Base-by-base conservation (phyloP, 495 filamentous ascomycete species). In the Talaromyces adpressus region DNA sequence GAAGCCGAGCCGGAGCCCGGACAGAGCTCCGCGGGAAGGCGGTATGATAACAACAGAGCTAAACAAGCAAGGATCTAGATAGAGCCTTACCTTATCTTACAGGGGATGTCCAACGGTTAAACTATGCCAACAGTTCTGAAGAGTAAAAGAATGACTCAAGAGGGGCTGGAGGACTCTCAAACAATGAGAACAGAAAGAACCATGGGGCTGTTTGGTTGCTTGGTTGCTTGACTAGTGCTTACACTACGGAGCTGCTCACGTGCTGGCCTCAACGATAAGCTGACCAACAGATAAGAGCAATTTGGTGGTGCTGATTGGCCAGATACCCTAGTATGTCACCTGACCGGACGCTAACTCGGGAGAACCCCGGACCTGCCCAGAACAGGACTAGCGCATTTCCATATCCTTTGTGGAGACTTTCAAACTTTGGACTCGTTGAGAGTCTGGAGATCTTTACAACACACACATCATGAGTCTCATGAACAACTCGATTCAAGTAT, bases 1-100 rank as follows among this genome's bases (percentile, higher is more conserved):
- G 52, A 56, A 56, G 27, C 52, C 23, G 20, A 12, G 22, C 22
- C 52, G 52, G 52, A 29, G 27, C 12, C 27, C 11, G 23, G 52
- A 56, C 6, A 56, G 7, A 56, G 52, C 52, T 56, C 52, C 52
- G 52, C 52, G 52, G 52, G 52, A 29, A 49, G 45, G 45, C 45
- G n/a, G 6, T 49, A 49, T 20, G 20, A 53, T 14, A 22, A 53
- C 51, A 53, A 18, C 51, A 53, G 51, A 18, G 52, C 22, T 56
- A 25, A 56, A 29, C 22, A 56, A 16, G 52, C 45, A 49, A 49
- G 45, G 45, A 20, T 49, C 45, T 34, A 20, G 57, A 39, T 18
- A 59, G 36, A 36, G 56, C 29, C 22, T 11, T 14, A 29, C 12
- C 18, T 39, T 25, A 14, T 54, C 23, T 29, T 18, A 29, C 11